Conservation (phyloP, 2,329 filamentous ascomycete genomes). For the Daldinia sp. region DNA sequence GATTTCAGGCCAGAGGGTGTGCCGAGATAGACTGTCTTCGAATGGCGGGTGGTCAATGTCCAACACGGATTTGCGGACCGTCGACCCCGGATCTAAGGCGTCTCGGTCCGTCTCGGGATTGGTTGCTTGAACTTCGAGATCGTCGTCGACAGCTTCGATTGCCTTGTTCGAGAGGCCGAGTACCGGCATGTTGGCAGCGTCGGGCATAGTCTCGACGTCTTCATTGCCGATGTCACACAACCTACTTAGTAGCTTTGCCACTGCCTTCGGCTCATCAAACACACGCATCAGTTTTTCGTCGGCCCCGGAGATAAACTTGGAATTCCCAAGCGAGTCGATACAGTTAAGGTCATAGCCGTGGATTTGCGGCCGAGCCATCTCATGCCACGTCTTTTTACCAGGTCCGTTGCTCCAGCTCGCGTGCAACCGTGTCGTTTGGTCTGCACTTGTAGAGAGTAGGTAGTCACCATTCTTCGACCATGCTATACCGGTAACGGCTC, state of each 20-base stretch:
- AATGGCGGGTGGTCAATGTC: constrained; percentile 78
- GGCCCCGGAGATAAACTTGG: constrained; percentile 89
- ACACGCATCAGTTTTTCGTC: constrained; percentile 98
- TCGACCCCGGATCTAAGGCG: constrained; percentile 62
- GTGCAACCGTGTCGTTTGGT: constrained; percentile 92
- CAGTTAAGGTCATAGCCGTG: constrained; percentile 99
- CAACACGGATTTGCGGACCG: constrained; percentile 67
- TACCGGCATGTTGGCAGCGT: constrained; percentile 93
- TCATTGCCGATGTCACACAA: constrained; percentile 68
- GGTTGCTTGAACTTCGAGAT: constrained; percentile 41
- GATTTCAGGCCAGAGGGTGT: constrained; percentile 93
- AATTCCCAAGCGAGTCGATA: constrained; percentile 75
- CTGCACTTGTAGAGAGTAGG: constrained; percentile 85
- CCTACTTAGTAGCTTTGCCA: constrained; percentile 75
- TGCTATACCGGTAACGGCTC: constrained; percentile 79
- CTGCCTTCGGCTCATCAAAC: constrained; percentile 86
- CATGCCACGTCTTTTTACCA: constrained; percentile 78
- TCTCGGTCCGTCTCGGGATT: constrained; percentile 61
- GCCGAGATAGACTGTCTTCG: constrained; percentile 87
- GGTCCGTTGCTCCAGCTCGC: constrained; percentile 72
- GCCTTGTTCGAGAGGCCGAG: constrained; percentile 97
- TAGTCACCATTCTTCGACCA: constrained; percentile 88
- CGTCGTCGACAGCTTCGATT: constrained; percentile 66
- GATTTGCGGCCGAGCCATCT: constrained; percentile 94
- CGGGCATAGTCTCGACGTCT: constrained; percentile 66